Evolutionary conservation across 306 rosid species (phyloP).

Genomic region (Vicia villosa): DNA sequence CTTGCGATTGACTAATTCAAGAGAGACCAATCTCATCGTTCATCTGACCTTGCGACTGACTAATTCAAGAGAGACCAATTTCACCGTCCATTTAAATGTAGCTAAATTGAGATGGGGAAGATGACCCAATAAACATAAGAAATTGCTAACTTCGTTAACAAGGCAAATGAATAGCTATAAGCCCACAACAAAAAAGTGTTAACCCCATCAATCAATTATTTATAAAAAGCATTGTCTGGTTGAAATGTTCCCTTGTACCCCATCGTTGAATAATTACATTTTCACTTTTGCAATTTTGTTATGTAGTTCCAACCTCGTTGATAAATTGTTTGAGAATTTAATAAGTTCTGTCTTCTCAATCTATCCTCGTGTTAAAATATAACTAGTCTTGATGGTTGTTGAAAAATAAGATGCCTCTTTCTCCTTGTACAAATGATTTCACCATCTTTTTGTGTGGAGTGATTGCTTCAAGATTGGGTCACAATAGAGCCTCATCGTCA

Average conservation of each 20-base stretch:
- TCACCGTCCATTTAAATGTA: too few relatives aligned
- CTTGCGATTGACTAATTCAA: too few relatives aligned
- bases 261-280: conserved; percentile 61
- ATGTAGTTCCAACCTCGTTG: conserved; percentile 61
- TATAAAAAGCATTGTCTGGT: conserved; percentile 56
- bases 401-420: not conserved
- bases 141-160: conserved; percentile 41
- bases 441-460: not conserved
- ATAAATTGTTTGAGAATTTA: conserved; percentile 52
- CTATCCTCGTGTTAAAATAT: conserved; percentile 34
- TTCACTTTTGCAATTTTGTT: conserved; percentile 56
- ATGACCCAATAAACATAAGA: not conserved
- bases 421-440: not conserved
- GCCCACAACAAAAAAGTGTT: conserved; percentile 25
- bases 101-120: conserved; percentile 7
- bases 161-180: conserved; percentile 35
- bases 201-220: conserved; percentile 49
- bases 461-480: not conserved
- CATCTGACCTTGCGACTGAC: too few relatives aligned
- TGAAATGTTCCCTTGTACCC: conserved; percentile 62
- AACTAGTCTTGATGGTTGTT: not conserved
- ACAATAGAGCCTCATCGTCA: not conserved
- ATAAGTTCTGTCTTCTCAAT: conserved; percentile 48
- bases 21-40: too few relatives aligned
- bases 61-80: too few relatives aligned